Evolutionary conservation across 345 rosid species (phyloP), one percentile per base, ranked within the genome.

Genomic region (Lumnitzera littorea): DNA sequence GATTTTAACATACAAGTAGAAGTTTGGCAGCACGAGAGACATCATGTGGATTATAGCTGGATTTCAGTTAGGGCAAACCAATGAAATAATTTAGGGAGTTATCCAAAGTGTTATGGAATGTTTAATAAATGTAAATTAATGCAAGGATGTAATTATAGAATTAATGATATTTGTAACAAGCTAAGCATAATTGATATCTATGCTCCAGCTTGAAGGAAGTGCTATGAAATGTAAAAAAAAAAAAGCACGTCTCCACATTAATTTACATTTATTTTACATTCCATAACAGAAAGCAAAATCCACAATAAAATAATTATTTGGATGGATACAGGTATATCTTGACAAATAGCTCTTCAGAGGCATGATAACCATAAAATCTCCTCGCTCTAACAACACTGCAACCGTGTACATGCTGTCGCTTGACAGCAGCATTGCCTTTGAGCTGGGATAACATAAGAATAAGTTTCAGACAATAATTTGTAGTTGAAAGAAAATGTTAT

Each of bases 281-380:
- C 20, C 20, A 20, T 20, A 20, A 20, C 20, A 20, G 20, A 20
- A 20, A 11, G 24, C 7, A 57, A 67, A 53, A 17, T 62, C 48
- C 20, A 29, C 50, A 23, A 8, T 4, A 20, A 53, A 46, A 70
- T 16, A 20, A 27, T 9, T 17, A 20, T 36, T 3, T 55, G 31
- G 24, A 70, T 16, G 97, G 99, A 94, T 90, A 90, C 97, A 94
- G 60, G 64, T 84, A 81, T 67, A 94, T 86, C 82, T 94, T 94
- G 72, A 90, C 62, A 81, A 90, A 94, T 16, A 89, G 82, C 79
- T 87, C 97, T 72, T 92, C 99, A 4, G 74, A 72, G 62, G 91
- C 67, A 69, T 87, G 84, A 67, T 84, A 90, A 51, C 99, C 99
- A 76, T 92, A 92, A 76, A 92, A 81, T 69, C 70, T 85, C 84